Evolutionary conservation across 2,329 filamentous ascomycete genomes (phyloP), one percentile per base, ranked within the genome.

Genomic region (Alternaria gaisen): DNA sequence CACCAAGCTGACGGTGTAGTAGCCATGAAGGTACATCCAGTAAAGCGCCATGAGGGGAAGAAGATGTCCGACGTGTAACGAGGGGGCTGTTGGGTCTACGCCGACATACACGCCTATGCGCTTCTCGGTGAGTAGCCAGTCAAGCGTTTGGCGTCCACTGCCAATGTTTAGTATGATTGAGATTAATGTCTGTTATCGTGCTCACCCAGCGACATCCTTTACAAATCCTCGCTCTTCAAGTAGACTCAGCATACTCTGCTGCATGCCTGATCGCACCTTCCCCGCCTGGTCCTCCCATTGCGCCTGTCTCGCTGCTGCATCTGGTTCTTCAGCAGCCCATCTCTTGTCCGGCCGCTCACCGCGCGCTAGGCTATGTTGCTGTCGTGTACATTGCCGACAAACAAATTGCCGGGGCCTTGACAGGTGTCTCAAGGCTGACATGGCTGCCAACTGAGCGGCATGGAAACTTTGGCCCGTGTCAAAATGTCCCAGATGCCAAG

Each of bases 41-140:
- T 93, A 93, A 24, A 94, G 82, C 16, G 91, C 87, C 92, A 95
- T 95, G 56, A 94, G 83, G 22, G 92, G 90, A 14, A 95, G 82
- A 6, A 96, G 83, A 73, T 96, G 91, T 59, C 92, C 92, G 47
- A 95, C 83, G 71, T 96, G 92, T 60, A 95, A 82, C 2, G 92
- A 95, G 57, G 87, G 83, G 14, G 91, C 91, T 0, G 92, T 95
- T 5, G 92, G 91, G 73, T 96, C 92, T 71, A 95, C 87, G 68
- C 92, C 92, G 54, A 92, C 90, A 72, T 96, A 96, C 60, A 86
- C 89, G 63, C 89, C 90, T 68, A 93, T 87, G 63, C 89, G 84
- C 73, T 88, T 89, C 26, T 81, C 77, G 5, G 84, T 85, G 81
- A 95, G 85, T 22, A 91, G 81, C 65, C 85, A 83, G 53, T 88